These are phyloP conservation scores for Trichoderma sp. DNA, from an alignment of 2,329 filamentous ascomycete species.

Conservation along the genomic window DNA sequence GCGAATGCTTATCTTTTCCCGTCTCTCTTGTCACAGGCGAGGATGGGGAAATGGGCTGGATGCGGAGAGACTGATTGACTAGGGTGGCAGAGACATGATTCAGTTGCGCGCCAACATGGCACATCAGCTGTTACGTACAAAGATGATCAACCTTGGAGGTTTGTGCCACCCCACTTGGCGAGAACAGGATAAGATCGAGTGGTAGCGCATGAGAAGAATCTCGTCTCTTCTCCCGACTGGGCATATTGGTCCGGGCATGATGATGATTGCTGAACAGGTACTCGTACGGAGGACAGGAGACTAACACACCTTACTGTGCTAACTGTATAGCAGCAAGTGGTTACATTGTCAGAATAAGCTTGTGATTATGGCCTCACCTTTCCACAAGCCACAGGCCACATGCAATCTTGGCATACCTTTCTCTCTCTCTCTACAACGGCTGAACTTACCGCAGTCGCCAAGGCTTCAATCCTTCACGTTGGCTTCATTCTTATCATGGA, in stretches of 20 bases:
- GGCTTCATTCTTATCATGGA: background rate
- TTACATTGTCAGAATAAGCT: background rate
- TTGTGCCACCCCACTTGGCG: background rate
- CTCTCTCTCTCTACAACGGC: background rate
- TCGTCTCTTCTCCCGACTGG: background rate
- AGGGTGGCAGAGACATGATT: slow-evolving; percentile 12
- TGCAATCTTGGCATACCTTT: background rate
- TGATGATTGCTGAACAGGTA: background rate
- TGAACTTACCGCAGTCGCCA: background rate
- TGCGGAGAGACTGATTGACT: background rate
- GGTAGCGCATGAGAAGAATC: background rate
- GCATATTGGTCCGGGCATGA: background rate
- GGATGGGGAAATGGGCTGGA: background rate
- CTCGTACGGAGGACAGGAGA: background rate
- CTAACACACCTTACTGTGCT: background rate
- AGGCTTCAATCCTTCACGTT: background rate
- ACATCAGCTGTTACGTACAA: slow-evolving; percentile 13
- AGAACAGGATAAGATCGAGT: background rate
- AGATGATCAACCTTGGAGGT: slow-evolving; percentile 6
- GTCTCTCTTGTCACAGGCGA: background rate
- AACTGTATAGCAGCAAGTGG: background rate
- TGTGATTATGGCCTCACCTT: background rate
- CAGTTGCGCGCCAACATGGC: background rate
- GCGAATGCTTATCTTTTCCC: slow-evolving; percentile 10
- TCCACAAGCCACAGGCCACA: background rate